Conservation (phyloP, 208 protist species). For the Trypanosoma lewisi region DNA sequence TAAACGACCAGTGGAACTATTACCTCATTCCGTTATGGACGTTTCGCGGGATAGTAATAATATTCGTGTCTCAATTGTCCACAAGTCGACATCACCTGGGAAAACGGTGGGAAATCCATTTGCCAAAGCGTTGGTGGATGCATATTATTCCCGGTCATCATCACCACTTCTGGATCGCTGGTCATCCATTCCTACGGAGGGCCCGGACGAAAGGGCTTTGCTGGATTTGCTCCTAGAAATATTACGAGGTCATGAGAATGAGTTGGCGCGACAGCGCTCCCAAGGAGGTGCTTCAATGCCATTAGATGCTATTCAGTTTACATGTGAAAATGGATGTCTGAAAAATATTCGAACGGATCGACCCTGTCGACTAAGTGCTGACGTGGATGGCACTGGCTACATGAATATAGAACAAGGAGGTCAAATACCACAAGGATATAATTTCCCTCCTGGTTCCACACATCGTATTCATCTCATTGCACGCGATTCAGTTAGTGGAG, state of each 20-base stretch:
- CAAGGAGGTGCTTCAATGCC: neutral
- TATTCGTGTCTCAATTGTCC: conserved; percentile 6
- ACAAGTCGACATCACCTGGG: neutral
- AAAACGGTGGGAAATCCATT: conserved; percentile 4
- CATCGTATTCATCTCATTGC: conserved; percentile 66
- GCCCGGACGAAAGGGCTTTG: conserved; percentile 18
- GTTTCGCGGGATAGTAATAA: conserved; percentile 2
- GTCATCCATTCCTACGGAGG: conserved; percentile 21
- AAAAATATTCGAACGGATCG: conserved; percentile 62
- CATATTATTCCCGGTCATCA: conserved; percentile 9
- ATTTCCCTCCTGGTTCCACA: conserved; percentile 29
- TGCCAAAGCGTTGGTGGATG: conserved; percentile 17
- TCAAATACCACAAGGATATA: conserved; percentile 46
- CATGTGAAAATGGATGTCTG: conserved; percentile 52
- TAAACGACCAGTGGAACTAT: conserved; percentile 4
- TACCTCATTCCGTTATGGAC: neutral
- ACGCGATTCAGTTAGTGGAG: conserved; percentile 43
- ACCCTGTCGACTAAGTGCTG: conserved; percentile 46
- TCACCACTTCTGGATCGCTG: conserved; percentile 13
- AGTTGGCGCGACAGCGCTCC: conserved; percentile 2
- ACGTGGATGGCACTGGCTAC: conserved; percentile 53
- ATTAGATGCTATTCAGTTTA: conserved; percentile 56
- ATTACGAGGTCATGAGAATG: conserved; percentile 22
- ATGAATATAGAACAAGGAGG: conserved; percentile 54
- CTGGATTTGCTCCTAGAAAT: conserved; percentile 23